Evolutionary conservation across 352 stramenopile species (phyloP).

Genomic region (Pythium sukuiense): DNA sequence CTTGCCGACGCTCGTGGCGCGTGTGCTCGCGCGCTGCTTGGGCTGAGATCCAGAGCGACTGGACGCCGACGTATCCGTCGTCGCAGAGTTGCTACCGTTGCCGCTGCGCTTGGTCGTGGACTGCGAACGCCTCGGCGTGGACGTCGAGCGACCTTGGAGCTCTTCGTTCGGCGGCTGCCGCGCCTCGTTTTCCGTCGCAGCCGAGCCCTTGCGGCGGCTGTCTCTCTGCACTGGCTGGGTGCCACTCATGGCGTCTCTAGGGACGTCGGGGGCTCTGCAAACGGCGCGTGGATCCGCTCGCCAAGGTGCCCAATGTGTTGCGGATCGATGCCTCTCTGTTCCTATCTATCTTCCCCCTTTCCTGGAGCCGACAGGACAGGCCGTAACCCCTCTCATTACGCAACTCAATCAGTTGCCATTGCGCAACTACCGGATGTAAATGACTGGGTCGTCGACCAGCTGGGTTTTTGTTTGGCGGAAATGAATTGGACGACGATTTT

Average conservation of each 20-base stretch:
- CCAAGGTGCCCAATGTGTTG: neutral
- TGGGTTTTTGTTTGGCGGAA: neutral
- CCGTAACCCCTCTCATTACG: neutral
- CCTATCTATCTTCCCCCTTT: neutral
- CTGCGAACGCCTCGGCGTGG: conserved; percentile 9
- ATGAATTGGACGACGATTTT: conserved; percentile 4
- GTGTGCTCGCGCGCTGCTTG: conserved; percentile 36
- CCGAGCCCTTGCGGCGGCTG: conserved; percentile 19
- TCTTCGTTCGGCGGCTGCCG: conserved; percentile 2
- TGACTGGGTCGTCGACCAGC: neutral
- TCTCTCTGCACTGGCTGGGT: conserved; percentile 11
- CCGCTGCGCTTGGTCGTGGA: conserved; percentile 14
- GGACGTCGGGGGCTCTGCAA: neutral
- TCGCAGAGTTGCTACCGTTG: neutral
- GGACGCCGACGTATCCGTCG: neutral
- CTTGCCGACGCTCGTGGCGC: conserved; percentile 3
- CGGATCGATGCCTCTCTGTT: neutral
- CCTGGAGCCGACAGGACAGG: neutral
- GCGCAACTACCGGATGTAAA: neutral
- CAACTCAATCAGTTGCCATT: neutral
- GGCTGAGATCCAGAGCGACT: conserved; percentile 50
- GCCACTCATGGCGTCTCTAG: conserved; percentile 2
- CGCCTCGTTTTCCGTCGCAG: conserved; percentile 15
- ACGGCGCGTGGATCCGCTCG: neutral
- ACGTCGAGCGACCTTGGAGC: conserved; percentile 13